Base-by-base conservation (phyloP, 108 stramenopile genomes). In the Skeletonema costatum region DNA sequence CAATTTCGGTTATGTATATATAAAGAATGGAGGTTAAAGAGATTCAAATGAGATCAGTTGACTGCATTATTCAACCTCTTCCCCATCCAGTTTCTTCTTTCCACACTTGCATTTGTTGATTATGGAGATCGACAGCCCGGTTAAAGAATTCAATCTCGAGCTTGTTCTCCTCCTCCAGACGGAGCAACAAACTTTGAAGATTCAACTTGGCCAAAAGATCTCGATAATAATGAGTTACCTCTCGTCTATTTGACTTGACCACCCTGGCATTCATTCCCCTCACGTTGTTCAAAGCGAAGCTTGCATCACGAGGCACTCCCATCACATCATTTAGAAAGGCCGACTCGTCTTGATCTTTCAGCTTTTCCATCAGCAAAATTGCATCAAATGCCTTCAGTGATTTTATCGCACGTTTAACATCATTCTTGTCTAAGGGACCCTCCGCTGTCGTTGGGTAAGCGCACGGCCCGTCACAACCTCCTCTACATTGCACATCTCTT, bases 381-480 rank as follows among this genome's bases (percentile, higher is more conserved):
- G 36, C 46, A 46, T 78, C 77, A 51, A 71, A 78, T 44, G 39
- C 30, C 48, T 78, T 60, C 41, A 78, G 65, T 31, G 77, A 70
- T 44, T 30, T 31, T 13, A 71, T 41, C 19, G 77, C 77, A 32
- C 32, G 70, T 21, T 1, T 29, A 5, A 78, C 56, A 16, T 78
- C 77, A n/a, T 46, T 21, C 17, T n/a, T 5, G 4, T 70, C 64
- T 2, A 78, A 32, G 35, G 17, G 38, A 44, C 70, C 70, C 64
- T 70, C 70, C 41, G 77, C 77, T 7, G 66, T 63, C 0, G 70
- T 60, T 32, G 77, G 77, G 59, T 71, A 78, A 53, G 60, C 71
- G 48, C 77, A 78, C 13, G 77, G 77, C 2, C 70, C 77, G 19
- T 78, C 77, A 66, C 77, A 78, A 39, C 76, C 76, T 11, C 39